A percentile compares a stretch with the other conserved stretches of the same genome.
Evolutionary conservation across 208 protist genomes (phyloP).

Genomic region (Crithidia bombi): DNA sequence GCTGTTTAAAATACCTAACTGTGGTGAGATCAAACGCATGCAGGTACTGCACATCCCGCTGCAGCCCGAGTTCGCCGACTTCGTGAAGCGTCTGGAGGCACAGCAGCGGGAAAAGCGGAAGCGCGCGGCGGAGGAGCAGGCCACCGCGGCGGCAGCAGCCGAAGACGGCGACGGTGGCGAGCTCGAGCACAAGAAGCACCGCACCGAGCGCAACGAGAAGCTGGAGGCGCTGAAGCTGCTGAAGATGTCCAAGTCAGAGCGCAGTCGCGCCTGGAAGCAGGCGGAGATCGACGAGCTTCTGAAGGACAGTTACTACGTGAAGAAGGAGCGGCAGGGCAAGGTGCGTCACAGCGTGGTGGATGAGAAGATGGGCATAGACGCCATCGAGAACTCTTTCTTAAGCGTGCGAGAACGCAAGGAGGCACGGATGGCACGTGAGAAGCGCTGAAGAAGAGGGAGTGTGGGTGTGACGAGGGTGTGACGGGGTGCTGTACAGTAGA

Average conservation of each 20-base stretch:
- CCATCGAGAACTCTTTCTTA: slow-evolving; percentile 88
- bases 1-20: slow-evolving; percentile 91
- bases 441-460: not conserved
- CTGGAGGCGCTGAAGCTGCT: slow-evolving; percentile 80
- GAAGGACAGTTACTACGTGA: slow-evolving; percentile 92
- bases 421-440: slow-evolving; percentile 65
- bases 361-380: slow-evolving; percentile 83
- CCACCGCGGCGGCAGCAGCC: slow-evolving; percentile 22
- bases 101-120: slow-evolving; percentile 63
- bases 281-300: slow-evolving; percentile 88
- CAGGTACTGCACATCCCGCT: slow-evolving; percentile 76
- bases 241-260: slow-evolving; percentile 84
- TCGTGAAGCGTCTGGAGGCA: slow-evolving; percentile 52
- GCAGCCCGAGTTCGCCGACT: slow-evolving; percentile 79
- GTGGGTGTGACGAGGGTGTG: not conserved
- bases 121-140: slow-evolving; percentile 55
- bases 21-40: slow-evolving; percentile 91
- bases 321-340: slow-evolving; percentile 82
- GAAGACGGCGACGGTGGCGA: slow-evolving; percentile 17
- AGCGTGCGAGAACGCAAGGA: slow-evolving; percentile 85
- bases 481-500: not conserved
- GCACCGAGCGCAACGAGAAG: slow-evolving; percentile 88
- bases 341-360: slow-evolving; percentile 70
- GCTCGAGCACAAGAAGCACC: slow-evolving; percentile 50
- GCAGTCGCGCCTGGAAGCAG: slow-evolving; percentile 83